Conservation (phyloP, 805 yeast species). For the Wickerhamomyces bisporus region DNA sequence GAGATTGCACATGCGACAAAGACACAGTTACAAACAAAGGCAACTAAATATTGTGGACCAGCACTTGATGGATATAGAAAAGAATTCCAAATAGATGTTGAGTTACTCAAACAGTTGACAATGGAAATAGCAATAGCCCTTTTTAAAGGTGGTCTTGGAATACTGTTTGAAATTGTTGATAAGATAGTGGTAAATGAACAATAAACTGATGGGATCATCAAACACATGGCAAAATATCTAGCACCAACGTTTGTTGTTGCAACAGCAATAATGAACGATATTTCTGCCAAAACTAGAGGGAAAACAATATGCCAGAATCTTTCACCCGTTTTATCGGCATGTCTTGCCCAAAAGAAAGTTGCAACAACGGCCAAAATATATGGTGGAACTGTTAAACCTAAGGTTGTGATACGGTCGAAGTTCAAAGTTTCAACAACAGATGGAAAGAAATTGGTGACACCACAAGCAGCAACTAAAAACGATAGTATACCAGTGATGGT, state of each 20-base stretch:
- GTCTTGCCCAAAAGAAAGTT: conserved; percentile 49
- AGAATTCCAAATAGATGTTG: conserved; percentile 53
- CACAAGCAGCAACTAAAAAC: conserved; percentile 49
- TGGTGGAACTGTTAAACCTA: conserved; percentile 57
- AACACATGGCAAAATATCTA: conserved; percentile 54
- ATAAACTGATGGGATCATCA: conserved; percentile 52
- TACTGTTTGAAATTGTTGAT: conserved; percentile 52
- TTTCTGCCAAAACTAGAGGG: conserved; percentile 38
- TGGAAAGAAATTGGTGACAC: conserved; percentile 59
- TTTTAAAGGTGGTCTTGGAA: conserved; percentile 55
- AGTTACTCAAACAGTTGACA: conserved; percentile 52
- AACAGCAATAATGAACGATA: conserved; percentile 44
- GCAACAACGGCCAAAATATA: conserved; percentile 45
- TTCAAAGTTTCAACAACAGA: conserved; percentile 53
- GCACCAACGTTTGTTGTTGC: conserved; percentile 51
- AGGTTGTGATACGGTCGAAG: conserved; percentile 43
- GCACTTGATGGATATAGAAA: conserved; percentile 41
- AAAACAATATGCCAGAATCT: conserved; percentile 43
- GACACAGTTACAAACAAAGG: conserved; percentile 44
- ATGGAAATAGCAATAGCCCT: conserved; percentile 53
- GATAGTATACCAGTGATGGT: conserved; percentile 38
- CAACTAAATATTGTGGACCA: conserved; percentile 43
- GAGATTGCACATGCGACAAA: conserved; percentile 37
- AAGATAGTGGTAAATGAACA: conserved; percentile 48
- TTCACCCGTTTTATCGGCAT: conserved; percentile 53